These are phyloP conservation scores for Diaporthe citrichinensis DNA, from an alignment of 2,329 filamentous ascomycete genomes.

Conservation along the genomic window DNA sequence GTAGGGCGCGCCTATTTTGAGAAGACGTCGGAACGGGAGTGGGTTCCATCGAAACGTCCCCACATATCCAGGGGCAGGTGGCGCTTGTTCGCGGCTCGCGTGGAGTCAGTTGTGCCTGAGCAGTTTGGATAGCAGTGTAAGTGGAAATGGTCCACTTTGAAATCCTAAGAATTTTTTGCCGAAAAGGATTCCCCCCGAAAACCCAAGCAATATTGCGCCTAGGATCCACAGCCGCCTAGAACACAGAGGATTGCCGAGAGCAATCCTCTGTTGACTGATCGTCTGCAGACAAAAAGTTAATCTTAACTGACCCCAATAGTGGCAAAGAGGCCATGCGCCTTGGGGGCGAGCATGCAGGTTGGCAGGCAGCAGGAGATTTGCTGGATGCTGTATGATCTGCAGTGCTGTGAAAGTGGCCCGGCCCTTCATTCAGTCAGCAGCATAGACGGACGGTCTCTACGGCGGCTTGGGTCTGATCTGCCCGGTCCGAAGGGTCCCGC, in stretches of 20 bases:
- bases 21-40: neutral
- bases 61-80: neutral
- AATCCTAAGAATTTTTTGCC: neutral
- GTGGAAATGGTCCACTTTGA: neutral
- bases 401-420: neutral
- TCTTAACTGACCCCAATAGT: neutral
- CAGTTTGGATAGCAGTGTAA: neutral
- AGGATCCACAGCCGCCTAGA: constrained; percentile 1
- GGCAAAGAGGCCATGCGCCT: neutral
- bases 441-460: neutral
- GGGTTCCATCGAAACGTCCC: neutral
- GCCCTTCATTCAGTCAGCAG: constrained; percentile 13
- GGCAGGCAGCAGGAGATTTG: neutral
- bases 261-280: neutral
- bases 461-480: constrained; percentile 8
- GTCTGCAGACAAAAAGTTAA: neutral
- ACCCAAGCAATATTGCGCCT: neutral
- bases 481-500: constrained; percentile 15
- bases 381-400: neutral
- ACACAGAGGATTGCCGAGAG: neutral
- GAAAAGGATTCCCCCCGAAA: neutral
- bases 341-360: neutral
- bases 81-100: neutral
- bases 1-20: constrained; percentile 1
- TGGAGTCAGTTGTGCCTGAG: neutral